Conservation (phyloP, 1,139 yeast genomes). For the Candida mesenterica region DNA sequence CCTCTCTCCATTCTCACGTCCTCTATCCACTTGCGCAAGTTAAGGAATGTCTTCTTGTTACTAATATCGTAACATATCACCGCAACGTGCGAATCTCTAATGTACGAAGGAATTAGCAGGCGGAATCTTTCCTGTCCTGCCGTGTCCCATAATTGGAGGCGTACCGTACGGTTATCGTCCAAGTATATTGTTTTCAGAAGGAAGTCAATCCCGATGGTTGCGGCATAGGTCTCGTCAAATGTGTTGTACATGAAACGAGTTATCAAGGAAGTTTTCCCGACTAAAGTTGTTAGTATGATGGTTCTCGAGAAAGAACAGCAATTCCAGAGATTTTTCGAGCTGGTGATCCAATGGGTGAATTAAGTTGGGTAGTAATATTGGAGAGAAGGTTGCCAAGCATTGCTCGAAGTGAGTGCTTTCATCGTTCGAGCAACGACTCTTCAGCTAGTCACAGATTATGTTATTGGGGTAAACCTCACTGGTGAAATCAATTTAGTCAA, state of each 20-base stretch:
- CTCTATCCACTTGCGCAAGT: conserved; percentile 54
- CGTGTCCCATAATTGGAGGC: conserved; percentile 56
- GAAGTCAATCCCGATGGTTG: conserved; percentile 96
- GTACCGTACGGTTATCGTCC: conserved; percentile 53
- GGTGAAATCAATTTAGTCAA: too few species aligned
- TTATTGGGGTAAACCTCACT: too few species aligned
- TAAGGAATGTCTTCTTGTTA: conserved; percentile 74
- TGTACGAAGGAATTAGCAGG: conserved; percentile 73
- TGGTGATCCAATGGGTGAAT: too few species aligned
- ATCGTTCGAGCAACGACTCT: too few species aligned
- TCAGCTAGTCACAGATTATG: too few species aligned
- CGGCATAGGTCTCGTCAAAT: conserved; percentile 93
- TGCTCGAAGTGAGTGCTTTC: too few species aligned
- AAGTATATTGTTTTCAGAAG: conserved; percentile 72
- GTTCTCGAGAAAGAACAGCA: too few species aligned
- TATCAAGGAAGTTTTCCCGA: conserved; percentile 92
- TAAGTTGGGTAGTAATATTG: conserved; percentile 1
- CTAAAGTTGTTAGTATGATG: conserved; percentile 33
- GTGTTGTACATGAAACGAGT: conserved; percentile 98
- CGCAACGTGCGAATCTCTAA: conserved; percentile 95
- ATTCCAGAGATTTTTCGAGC: too few species aligned
- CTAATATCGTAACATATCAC: conserved; percentile 94
- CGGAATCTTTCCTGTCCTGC: conserved; percentile 66
- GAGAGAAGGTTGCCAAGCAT: too few species aligned
- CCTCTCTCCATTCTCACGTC: conserved; percentile 74